These are phyloP conservation scores for Xanthoconium separans DNA, from an alignment of 1,284 basidiomycete species.

Conservation along the genomic window DNA sequence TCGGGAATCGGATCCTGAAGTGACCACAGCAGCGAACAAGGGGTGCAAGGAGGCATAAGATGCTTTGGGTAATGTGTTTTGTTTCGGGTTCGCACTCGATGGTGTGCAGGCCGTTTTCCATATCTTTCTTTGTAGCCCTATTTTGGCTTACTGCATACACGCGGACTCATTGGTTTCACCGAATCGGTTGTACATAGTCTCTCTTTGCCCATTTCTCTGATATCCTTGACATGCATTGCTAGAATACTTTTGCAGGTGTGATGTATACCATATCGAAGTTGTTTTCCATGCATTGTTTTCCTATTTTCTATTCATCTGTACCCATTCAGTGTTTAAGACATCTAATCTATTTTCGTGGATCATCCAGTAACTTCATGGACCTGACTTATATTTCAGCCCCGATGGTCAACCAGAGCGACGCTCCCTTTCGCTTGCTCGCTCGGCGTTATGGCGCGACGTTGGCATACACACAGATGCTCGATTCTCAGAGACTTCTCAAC, in stretches of 20 bases:
- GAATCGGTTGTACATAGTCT: conserved; percentile 6
- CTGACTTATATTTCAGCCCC: conserved; percentile 54
- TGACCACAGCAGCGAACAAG: conserved; percentile 24
- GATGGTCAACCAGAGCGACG: conserved; percentile 74
- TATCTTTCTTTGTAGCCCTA: conserved; percentile 1
- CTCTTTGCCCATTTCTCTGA: conserved; percentile 19
- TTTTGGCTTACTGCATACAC: conserved; percentile 12
- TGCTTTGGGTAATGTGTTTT: conserved; percentile 14
- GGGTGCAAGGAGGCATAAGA: conserved; percentile 54
- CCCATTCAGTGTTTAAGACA: conserved; percentile 1
- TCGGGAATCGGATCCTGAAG: conserved; percentile 33
- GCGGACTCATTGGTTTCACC: conserved; percentile 11
- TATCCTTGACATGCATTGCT: conserved; percentile 25
- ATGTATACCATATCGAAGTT: conserved; percentile 22
- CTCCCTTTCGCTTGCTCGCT: conserved; percentile 63
- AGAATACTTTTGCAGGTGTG: conserved; percentile 19
- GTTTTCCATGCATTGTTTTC: not conserved
- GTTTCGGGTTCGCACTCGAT: conserved; percentile 5
- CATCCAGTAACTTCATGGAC: conserved; percentile 19
- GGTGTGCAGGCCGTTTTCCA: conserved; percentile 2
- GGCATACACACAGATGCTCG: conserved; percentile 72
- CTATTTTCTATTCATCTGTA: conserved; percentile 16
- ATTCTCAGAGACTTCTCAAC: conserved; percentile 54
- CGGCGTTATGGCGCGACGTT: conserved; percentile 59
- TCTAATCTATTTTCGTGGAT: conserved; percentile 20